Percentiles rank a stretch among this genome's conserved stretches.
These are phyloP conservation scores for Globisporangium nunn DNA, from an alignment of 352 stramenopile species.

Conservation along the genomic window DNA sequence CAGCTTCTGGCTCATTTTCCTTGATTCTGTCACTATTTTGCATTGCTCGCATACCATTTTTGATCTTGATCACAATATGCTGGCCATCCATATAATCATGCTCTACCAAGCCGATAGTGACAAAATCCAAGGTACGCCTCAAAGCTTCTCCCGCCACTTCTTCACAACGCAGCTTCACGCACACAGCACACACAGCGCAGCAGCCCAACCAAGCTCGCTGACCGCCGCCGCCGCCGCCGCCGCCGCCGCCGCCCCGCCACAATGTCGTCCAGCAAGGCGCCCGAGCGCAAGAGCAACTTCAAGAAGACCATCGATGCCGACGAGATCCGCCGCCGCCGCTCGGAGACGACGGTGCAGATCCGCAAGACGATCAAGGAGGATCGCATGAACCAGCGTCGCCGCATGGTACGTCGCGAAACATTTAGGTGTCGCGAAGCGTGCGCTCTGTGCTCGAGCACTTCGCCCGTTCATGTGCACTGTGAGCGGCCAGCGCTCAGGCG, in stretches of 20 bases:
- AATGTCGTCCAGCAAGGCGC: slow-evolving; percentile 71
- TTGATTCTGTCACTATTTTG: too few relatives aligned
- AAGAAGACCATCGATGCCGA: slow-evolving; percentile 87
- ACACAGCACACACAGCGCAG: background rate
- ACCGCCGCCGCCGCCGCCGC: too few relatives aligned
- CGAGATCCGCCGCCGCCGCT: slow-evolving; percentile 60
- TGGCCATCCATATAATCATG: too few relatives aligned
- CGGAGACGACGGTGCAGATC: slow-evolving; percentile 83
- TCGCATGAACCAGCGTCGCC: slow-evolving; percentile 76
- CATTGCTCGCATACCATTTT: too few relatives aligned
- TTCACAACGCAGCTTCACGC: background rate
- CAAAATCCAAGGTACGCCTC: too few relatives aligned
- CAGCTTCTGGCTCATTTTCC: too few relatives aligned
- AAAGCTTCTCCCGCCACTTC: slow-evolving; percentile 3
- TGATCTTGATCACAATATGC: too few relatives aligned
- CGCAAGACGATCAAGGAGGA: slow-evolving; percentile 84
- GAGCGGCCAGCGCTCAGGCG: too few relatives aligned
- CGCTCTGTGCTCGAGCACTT: too few relatives aligned
- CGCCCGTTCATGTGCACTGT: too few relatives aligned
- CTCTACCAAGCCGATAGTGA: too few relatives aligned
- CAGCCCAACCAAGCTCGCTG: background rate
- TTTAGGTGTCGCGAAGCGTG: background rate
- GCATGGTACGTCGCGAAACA: slow-evolving; percentile 33
- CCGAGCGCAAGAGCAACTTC: slow-evolving; percentile 77
- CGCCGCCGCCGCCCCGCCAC: too few relatives aligned